Conservation (phyloP, 2,329 filamentous ascomycete genomes). For the Dothistroma pini region DNA sequence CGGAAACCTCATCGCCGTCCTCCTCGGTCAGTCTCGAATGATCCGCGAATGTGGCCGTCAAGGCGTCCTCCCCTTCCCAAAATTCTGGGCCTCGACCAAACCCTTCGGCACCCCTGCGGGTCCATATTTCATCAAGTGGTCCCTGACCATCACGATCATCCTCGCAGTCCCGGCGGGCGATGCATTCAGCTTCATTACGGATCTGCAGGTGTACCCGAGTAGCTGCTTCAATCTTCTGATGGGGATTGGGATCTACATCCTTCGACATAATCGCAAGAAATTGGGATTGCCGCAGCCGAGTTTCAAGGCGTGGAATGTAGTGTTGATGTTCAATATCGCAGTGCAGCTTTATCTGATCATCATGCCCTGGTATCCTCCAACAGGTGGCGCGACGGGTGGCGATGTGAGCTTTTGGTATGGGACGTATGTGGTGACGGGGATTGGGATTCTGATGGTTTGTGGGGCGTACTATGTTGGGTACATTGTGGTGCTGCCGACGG, state of each 20-base stretch:
- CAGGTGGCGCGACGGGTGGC: slow-evolving; percentile 55
- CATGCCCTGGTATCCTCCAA: slow-evolving; percentile 70
- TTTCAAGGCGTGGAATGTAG: slow-evolving; percentile 58
- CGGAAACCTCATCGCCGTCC: slow-evolving; percentile 55
- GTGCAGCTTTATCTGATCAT: slow-evolving; percentile 60
- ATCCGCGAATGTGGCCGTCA: slow-evolving; percentile 61
- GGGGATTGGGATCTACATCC: slow-evolving; percentile 55
- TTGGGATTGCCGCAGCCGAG: slow-evolving; percentile 48
- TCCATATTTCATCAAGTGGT: slow-evolving; percentile 50
- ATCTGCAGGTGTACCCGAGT: slow-evolving; percentile 55
- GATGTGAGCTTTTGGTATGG: slow-evolving; percentile 72
- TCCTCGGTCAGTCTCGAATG: slow-evolving; percentile 54
- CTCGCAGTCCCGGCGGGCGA: slow-evolving; percentile 59
- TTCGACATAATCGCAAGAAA: slow-evolving; percentile 50
- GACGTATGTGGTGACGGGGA: slow-evolving; percentile 63
- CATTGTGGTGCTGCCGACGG: slow-evolving; percentile 55
- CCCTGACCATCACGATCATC: slow-evolving; percentile 58
- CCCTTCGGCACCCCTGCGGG: slow-evolving; percentile 62
- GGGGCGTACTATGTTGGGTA: slow-evolving; percentile 57
- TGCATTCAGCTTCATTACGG: slow-evolving; percentile 57
- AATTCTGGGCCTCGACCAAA: slow-evolving; percentile 60
- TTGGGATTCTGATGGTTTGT: slow-evolving; percentile 61
- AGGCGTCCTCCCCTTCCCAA: slow-evolving; percentile 58
- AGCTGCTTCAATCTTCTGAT: slow-evolving; percentile 58
- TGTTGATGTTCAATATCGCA: slow-evolving; percentile 57